Evolutionary conservation across 1,284 basidiomycete species (phyloP), one percentile per base, ranked within the genome.

Genomic region (Ganoderma meredithae): DNA sequence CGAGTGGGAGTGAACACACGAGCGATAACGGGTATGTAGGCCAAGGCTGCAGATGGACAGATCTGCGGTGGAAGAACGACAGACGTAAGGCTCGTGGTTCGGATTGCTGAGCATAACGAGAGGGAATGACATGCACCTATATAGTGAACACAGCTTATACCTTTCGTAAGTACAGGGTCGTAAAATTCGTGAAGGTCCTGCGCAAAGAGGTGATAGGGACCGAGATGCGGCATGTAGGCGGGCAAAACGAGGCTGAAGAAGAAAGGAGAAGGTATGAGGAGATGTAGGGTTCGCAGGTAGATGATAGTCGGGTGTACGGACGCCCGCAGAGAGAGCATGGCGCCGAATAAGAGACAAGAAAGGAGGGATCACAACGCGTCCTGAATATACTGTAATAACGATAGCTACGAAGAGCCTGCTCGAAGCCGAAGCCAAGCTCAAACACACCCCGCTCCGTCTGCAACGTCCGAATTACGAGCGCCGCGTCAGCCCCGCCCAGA

Each of bases 401-500:
- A 36, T 27, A 53, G 56, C 40, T 63, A 62, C 62, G 10, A 52
- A 59, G 65, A 62, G 44, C 59, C 43, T 31, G 60, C 56, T 63
- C 60, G 36, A 60, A 59, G 61, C 62, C 65, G 62, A 53, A 49
- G 60, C 60, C 66, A 61, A 40, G 41, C 55, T 25, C 15, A 12
- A 59, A 59, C 9, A 36, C 36, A 22, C 13, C 33, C 15, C 56
- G 22, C 22, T 19, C n/a, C 15, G 15, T n/a, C 8, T 39, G 31
- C 55, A n/a, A 7, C 36, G n/a, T 22, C 31, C 17, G 27, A 71
- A 39, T 40, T 74, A 77, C 70, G 71, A 73, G 63, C 73, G 76
- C 65, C 74, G 78, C 62, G 71, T 72, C 36, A 73, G 64, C 33
- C 77, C 76, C 40, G 75, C 75, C 90, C 91, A 93, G 76, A 90